phyloP scores from a whole-genome alignment of 1,139 yeast genomes.

The Debaryomyces fabryi region DNA sequence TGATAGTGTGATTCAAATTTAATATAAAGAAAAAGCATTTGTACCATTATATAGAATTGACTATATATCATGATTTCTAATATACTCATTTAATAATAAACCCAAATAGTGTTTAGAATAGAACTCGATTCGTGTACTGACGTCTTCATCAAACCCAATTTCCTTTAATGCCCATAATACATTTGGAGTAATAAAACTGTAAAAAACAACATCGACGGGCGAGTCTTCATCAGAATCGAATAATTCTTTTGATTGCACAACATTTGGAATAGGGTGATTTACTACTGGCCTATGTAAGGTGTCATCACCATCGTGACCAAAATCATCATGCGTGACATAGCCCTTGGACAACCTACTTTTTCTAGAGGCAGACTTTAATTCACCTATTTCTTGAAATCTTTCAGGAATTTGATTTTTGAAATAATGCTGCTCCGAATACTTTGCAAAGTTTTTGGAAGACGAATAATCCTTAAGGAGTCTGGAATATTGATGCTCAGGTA shows the following conservation, averaged over 20 bases:
- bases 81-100: slow-evolving; percentile 31
- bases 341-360: slow-evolving; percentile 51
- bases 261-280: slow-evolving; percentile 71
- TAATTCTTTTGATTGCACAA: slow-evolving; percentile 54
- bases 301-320: slow-evolving; percentile 87
- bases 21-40: slow-evolving; percentile 10
- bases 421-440: neutral
- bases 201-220: slow-evolving; percentile 70
- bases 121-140: slow-evolving; percentile 19
- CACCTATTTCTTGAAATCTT: neutral
- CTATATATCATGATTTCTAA: slow-evolving; percentile 19
- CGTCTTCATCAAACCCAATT: slow-evolving; percentile 24
- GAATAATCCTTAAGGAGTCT: neutral
- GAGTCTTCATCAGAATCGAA: slow-evolving; percentile 22
- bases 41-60: slow-evolving; percentile 7
- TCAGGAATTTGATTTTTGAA: neutral
- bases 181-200: slow-evolving; percentile 71
- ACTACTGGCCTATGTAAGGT: slow-evolving; percentile 70
- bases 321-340: slow-evolving; percentile 79
- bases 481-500: slow-evolving; percentile 32
- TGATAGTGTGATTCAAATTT: slow-evolving; percentile 50
- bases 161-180: slow-evolving; percentile 58
- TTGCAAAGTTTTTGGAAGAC: neutral
- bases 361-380: neutral
- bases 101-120: slow-evolving; percentile 42